Evolutionary conservation across 805 yeast genomes (phyloP), one percentile per base, ranked within the genome.

Genomic region (Kluyveromyces aestuarii): DNA sequence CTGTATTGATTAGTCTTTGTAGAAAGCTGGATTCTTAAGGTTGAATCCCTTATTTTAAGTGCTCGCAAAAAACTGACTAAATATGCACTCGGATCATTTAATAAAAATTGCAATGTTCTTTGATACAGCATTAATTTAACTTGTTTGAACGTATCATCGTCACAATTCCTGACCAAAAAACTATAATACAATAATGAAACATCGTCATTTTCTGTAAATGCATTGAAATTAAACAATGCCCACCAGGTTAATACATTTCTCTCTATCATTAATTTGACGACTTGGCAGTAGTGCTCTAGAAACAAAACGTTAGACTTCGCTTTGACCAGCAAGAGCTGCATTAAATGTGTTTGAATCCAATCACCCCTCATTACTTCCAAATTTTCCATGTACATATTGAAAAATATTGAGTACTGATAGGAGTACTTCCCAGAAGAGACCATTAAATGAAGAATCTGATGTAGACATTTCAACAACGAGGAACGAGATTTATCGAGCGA

Each of bases 221-320:
- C 54, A 42, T 58, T 61, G 45, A 58, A 64, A 18, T 53, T 52
- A 27, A 57, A 51, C 30, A 64, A 58, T 2, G 64, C 50, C 69
- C 68, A 63, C 69, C 69, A 64, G 2, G 62, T 53, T 27, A 58
- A 47, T 6, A 49, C 52, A 39, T 56, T 52, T 21, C 47, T 47
- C n/a, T 51, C 48, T 5, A 57, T 51, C 4, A 64, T 45, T 33
- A 47, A 57, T 43, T 55, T 54, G 2, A 62, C 66, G 13, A 61
- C 45, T 2, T 35, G 17, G 40, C 66, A 62, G 39, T 62, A 63
- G 40, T 50, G 47, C n/a, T 54, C 55, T 17, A 62, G 52, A 56
- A 59, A 58, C 13, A 40, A 40, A 8, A 46, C 49, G 8, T 54
- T 53, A 6, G 27, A 38, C 9, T 54, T 46, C 1, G 61, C 56